Conservation (phyloP, 225 moss, liverwort and hornwort genomes). For the Polytrichum commune region DNA sequence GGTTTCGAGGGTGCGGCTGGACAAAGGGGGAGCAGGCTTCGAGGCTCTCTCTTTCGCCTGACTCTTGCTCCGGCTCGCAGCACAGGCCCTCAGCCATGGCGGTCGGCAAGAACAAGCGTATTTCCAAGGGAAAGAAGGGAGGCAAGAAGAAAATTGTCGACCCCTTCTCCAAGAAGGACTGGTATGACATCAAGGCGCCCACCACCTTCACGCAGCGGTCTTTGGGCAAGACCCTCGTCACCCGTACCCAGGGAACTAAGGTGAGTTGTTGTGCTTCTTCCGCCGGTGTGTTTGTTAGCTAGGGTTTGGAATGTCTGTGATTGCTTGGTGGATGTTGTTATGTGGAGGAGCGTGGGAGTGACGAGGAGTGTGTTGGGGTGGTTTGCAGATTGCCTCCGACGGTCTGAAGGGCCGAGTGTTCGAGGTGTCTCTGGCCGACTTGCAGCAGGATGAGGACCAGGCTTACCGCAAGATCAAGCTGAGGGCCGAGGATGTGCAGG, state of each 20-base stretch:
- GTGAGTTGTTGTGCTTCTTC: constrained; percentile 1
- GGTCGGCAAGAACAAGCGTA: constrained; percentile 62
- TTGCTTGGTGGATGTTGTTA: neutral
- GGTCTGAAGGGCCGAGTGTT: constrained; percentile 85
- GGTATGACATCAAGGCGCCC: constrained; percentile 67
- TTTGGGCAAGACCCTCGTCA: constrained; percentile 57
- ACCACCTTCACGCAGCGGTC: constrained; percentile 49
- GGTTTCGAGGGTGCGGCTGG: constrained; percentile 16
- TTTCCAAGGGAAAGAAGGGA: constrained; percentile 57
- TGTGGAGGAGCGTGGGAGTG: constrained; percentile 7
- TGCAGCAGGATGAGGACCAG: constrained; percentile 82
- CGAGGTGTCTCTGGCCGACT: constrained; percentile 74
- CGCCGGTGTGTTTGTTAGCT: neutral
- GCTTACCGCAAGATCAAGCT: constrained; percentile 85
- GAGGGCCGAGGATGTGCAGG: constrained; percentile 78
- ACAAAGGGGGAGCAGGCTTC: neutral
- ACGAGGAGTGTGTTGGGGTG: neutral
- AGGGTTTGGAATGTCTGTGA: neutral
- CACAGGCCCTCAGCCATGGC: constrained; percentile 32
- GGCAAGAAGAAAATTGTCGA: constrained; percentile 68
- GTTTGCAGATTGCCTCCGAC: constrained; percentile 72
- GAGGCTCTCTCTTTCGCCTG: neutral
- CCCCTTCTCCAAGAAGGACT: constrained; percentile 60
- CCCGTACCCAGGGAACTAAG: constrained; percentile 54
- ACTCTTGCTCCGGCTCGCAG: constrained; percentile 6